Conservation (phyloP, 345 rosid genomes). For the Euphorbia tirucalli region DNA sequence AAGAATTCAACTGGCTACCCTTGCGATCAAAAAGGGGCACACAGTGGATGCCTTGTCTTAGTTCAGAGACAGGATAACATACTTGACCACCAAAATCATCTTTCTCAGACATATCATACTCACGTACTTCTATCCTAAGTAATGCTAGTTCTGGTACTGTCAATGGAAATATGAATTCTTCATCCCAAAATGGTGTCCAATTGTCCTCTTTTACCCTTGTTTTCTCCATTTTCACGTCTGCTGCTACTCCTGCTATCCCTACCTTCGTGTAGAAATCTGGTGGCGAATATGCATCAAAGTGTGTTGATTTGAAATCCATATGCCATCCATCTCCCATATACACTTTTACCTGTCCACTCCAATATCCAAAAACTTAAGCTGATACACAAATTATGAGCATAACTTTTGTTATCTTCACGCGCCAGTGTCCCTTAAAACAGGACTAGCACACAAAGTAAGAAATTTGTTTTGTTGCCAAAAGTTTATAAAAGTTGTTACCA, state of each 20-base stretch:
- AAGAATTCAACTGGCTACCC: constrained; percentile 20
- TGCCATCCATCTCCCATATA: constrained; percentile 34
- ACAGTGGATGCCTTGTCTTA: constrained; percentile 27
- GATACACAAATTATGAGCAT: too few relatives aligned
- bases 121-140: constrained; percentile 30
- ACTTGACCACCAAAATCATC: constrained; percentile 31
- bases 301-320: constrained; percentile 26
- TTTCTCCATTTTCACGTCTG: constrained; percentile 17
- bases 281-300: constrained; percentile 27
- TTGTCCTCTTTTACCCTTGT: constrained; percentile 23
- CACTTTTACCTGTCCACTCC: constrained; percentile 37
- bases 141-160: constrained; percentile 32
- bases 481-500: too few relatives aligned
- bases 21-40: constrained; percentile 27
- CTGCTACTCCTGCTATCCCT: constrained; percentile 30
- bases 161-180: constrained; percentile 28
- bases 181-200: constrained; percentile 31
- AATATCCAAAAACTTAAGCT: too few relatives aligned
- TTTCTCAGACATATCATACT: constrained; percentile 19
- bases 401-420: too few relatives aligned
- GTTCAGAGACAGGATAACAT: constrained; percentile 28
- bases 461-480: too few relatives aligned
- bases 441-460: too few relatives aligned
- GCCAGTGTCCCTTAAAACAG: too few relatives aligned
- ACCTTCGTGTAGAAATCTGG: constrained; percentile 36